Percentiles rank a stretch among this genome's conserved stretches.
phyloP scores from a whole-genome alignment of 75 land plant genomes.

The Ceratopteris richardii region DNA sequence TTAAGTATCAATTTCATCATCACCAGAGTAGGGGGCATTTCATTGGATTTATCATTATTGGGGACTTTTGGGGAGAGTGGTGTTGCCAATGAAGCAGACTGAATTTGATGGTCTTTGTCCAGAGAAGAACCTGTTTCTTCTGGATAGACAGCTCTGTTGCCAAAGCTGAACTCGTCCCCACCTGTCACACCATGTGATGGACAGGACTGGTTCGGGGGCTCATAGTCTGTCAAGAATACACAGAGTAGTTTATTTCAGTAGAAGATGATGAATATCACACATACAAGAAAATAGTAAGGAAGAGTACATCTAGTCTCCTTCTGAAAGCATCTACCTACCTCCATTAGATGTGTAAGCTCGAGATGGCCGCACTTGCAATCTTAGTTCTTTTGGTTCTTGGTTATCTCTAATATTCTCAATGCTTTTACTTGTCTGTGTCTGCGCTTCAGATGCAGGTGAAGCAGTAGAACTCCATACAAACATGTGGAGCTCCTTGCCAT shows the following conservation, averaged over 20 bases:
- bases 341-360: background rate
- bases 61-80: slow-evolving; percentile 61
- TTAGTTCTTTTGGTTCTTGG: background rate
- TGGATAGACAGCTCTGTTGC: slow-evolving; percentile 24
- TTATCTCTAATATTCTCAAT: background rate
- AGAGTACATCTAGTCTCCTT: background rate
- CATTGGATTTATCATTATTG: slow-evolving; percentile 17
- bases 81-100: slow-evolving; percentile 48
- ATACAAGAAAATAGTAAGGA: too few relatives aligned
- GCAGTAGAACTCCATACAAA: slow-evolving; percentile 64
- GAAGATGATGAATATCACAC: too few relatives aligned
- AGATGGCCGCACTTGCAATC: background rate
- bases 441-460: slow-evolving; percentile 43
- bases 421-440: background rate
- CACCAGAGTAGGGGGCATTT: slow-evolving; percentile 83
- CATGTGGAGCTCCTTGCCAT: slow-evolving; percentile 54
- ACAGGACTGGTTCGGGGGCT: background rate
- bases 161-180: slow-evolving; percentile 58
- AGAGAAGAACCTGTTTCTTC: slow-evolving; percentile 11
- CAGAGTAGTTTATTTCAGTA: too few relatives aligned
- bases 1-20: slow-evolving; percentile 81
- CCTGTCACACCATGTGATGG: slow-evolving; percentile 5
- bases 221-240: background rate
- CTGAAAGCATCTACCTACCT: background rate
- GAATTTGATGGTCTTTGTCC: slow-evolving; percentile 41